Base-by-base conservation (phyloP, 2,329 filamentous ascomycete genomes). In the Pseudogymnoascus verrucosus region DNA sequence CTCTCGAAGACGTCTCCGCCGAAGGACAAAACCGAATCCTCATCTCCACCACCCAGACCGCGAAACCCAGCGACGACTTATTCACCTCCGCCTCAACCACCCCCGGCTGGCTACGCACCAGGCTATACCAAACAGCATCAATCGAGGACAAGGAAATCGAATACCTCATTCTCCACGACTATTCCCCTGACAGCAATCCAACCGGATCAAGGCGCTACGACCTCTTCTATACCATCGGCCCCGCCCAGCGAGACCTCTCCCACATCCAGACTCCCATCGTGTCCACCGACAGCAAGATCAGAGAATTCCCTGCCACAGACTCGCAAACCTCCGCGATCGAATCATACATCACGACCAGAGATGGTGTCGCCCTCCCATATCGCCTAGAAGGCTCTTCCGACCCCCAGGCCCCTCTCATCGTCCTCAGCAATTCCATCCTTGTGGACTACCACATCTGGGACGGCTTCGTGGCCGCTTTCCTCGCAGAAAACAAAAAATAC, bases 381-480 rank as follows among this genome's bases (percentile, higher is more conserved):
- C 83, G 86, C 12, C 81, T 96, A 1, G 89, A 95, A 74, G 91
- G 91, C 63, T 89, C 84, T 67, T 70, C 83, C 0, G 80, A 86
- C 34, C 84, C 86, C 0, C 72, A 82, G 19, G 89, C 90, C 0
- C 91, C 91, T 0, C 82, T 89, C 0, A 80, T 96, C 10, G 86
- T 91, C 19, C 88, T 93, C 68, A 82, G 82, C 75, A 96, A 96
- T 78, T 93, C 89, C 1, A 87, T 96, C 60, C 83, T 96, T 6
- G 90, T 90, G 2, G 86, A 88, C 59, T 82, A 88, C 67, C 80
- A 84, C 73, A 95, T 96, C 83, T 96, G 91, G 91, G 89, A 95
- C 69, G 79, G 80, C 1, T 84, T 96, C 65, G 77, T 95, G 0
- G 61, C 65, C 1, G 61, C 64, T 5, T 73, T 73, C 66, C 64